Conservation (phyloP, 169 alveolate species). For the Eimeria necatrix region DNA sequence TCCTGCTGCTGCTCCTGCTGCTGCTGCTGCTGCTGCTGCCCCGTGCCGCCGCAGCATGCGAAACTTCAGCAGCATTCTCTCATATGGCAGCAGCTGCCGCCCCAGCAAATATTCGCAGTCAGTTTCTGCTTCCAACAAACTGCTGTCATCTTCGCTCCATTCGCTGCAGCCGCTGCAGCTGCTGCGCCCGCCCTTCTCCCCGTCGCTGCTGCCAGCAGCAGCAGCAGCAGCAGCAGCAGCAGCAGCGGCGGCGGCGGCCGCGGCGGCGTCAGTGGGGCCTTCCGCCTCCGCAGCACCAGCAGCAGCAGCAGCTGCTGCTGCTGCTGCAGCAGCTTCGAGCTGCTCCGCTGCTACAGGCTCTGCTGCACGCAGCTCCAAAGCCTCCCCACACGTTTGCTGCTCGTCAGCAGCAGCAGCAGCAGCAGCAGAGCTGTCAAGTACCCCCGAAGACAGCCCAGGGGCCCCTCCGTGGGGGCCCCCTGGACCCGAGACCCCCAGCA, state of each 20-base stretch:
- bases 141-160: constrained; percentile 44
- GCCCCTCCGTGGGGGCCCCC: not conserved
- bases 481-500: not conserved
- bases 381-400: not conserved
- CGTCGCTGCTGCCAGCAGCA: no score
- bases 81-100: constrained; percentile 49
- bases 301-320: not conserved
- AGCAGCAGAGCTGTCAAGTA: not conserved
- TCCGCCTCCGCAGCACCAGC: not conserved
- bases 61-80: constrained; percentile 50
- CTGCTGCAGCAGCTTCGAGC: no score
- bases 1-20: not conserved
- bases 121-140: constrained; percentile 49
- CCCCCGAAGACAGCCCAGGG: not conserved
- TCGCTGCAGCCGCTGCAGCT: no score
- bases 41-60: constrained; percentile 29
- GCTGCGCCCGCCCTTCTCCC: no score
- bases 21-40: not conserved
- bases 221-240: not conserved
- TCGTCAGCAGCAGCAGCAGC: not conserved
- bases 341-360: no score
- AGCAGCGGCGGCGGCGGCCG: not conserved
- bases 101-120: constrained; percentile 56
- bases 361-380: no score
- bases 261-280: not conserved